Conservation (phyloP, 352 stramenopile species). For the Phytopythium ostracodes region DNA sequence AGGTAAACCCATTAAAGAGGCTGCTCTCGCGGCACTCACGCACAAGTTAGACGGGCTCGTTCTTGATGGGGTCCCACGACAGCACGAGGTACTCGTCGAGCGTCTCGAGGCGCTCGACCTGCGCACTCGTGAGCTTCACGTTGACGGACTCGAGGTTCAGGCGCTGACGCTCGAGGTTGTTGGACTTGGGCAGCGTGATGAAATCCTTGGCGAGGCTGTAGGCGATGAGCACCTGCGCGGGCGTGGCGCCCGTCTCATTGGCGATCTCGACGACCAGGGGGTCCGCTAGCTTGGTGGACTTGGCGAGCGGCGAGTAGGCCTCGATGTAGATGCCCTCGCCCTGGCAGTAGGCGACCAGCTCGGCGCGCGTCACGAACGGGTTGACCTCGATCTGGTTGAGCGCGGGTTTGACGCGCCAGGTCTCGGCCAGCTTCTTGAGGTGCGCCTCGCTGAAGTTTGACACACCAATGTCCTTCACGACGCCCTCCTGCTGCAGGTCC, state of each 20-base stretch:
- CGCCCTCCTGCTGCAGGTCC: constrained; percentile 30
- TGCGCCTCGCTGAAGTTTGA: constrained; percentile 82
- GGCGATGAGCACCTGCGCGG: constrained; percentile 40
- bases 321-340: constrained; percentile 25
- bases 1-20: no score
- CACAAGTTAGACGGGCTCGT: constrained; percentile 17
- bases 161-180: constrained; percentile 24
- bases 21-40: no score
- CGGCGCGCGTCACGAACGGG: constrained; percentile 49
- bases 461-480: constrained; percentile 52
- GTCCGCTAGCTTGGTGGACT: constrained; percentile 25
- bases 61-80: constrained; percentile 34
- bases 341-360: constrained; percentile 47
- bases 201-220: constrained; percentile 40
- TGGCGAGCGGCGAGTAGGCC: constrained; percentile 44
- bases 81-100: constrained; percentile 33
- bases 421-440: constrained; percentile 61
- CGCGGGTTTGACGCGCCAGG: constrained; percentile 35
- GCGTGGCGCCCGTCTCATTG: constrained; percentile 14
- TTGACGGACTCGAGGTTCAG: constrained; percentile 32
- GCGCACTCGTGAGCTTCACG: constrained; percentile 17
- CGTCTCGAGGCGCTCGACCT: constrained; percentile 25
- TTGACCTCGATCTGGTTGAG: constrained; percentile 80
- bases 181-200: constrained; percentile 50
- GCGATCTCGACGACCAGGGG: constrained; percentile 23